phyloP scores from a whole-genome alignment of 768 basidiomycete species.

The Coprinopsis sp. region DNA sequence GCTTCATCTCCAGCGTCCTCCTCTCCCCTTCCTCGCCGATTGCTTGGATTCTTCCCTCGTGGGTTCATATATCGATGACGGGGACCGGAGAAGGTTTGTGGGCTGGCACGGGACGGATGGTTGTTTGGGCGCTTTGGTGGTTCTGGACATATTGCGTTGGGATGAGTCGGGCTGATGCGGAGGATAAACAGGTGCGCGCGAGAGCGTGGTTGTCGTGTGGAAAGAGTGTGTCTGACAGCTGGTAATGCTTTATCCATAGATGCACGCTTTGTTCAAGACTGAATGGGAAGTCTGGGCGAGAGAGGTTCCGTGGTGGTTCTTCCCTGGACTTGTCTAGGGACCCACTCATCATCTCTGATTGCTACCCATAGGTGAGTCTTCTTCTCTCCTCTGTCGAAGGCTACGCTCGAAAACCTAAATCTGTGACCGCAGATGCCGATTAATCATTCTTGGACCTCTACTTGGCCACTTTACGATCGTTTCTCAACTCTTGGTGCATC shows the following conservation, averaged over 20 bases:
- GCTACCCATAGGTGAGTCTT: neutral
- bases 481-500: too few species aligned
- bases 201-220: constrained; percentile 46
- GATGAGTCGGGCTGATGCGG: constrained; percentile 44
- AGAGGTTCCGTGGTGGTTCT: constrained; percentile 45
- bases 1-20: too few species aligned
- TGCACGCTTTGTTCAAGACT: constrained; percentile 39
- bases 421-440: too few species aligned
- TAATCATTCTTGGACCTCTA: too few species aligned
- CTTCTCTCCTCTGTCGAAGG: too few species aligned
- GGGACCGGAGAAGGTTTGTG: too few species aligned
- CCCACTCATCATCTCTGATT: too few species aligned
- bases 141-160: constrained; percentile 44
- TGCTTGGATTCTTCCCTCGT: too few species aligned
- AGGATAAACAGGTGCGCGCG: constrained; percentile 46
- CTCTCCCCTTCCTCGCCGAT: too few species aligned
- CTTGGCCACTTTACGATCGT: too few species aligned
- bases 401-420: too few species aligned
- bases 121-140: constrained; percentile 43
- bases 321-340: constrained; percentile 42
- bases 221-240: constrained; percentile 38
- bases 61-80: too few species aligned
- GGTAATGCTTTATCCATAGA: constrained; percentile 48
- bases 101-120: constrained; percentile 17
- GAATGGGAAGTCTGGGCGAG: constrained; percentile 48